phyloP scores from a whole-genome alignment of 441 rosid species.

The Metrosideros polymorpha region DNA sequence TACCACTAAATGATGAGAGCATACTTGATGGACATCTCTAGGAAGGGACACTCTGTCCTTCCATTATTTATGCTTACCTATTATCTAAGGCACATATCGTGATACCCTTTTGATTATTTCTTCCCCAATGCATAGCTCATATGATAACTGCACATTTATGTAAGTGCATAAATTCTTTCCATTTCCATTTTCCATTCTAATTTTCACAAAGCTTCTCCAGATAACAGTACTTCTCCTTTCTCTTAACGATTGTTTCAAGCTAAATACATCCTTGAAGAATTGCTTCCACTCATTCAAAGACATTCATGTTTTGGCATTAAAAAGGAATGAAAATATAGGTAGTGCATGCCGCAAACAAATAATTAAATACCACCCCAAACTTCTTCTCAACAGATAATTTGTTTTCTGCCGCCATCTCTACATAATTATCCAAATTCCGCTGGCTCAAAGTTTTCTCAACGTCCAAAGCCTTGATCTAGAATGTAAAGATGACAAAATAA shows the following conservation, averaged over 20 bases:
- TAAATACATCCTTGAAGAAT: background rate
- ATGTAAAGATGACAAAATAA: background rate
- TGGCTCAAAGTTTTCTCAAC: slow-evolving; percentile 59
- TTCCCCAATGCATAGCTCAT: background rate
- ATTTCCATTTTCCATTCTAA: background rate
- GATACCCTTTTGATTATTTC: background rate
- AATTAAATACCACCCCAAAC: slow-evolving; percentile 57
- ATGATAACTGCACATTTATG: background rate
- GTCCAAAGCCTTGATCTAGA: slow-evolving; percentile 62
- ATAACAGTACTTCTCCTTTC: background rate
- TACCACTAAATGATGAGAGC: background rate
- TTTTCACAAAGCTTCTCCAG: background rate
- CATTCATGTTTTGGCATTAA: background rate
- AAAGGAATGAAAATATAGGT: background rate
- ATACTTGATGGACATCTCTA: background rate
- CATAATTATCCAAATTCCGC: slow-evolving; percentile 52
- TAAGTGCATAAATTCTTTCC: background rate
- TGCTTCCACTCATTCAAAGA: background rate
- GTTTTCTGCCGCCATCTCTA: slow-evolving; percentile 51
- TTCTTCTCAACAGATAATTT: slow-evolving; percentile 44
- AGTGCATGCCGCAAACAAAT: background rate
- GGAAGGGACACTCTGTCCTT: background rate
- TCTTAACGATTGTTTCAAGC: background rate
- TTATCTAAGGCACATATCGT: background rate
- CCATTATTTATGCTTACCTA: background rate